Percentiles rank a stretch among this genome's conserved stretches.
Evolutionary conservation across 2,329 filamentous ascomycete genomes (phyloP).

Genomic region (Fusarium bulbicola): DNA sequence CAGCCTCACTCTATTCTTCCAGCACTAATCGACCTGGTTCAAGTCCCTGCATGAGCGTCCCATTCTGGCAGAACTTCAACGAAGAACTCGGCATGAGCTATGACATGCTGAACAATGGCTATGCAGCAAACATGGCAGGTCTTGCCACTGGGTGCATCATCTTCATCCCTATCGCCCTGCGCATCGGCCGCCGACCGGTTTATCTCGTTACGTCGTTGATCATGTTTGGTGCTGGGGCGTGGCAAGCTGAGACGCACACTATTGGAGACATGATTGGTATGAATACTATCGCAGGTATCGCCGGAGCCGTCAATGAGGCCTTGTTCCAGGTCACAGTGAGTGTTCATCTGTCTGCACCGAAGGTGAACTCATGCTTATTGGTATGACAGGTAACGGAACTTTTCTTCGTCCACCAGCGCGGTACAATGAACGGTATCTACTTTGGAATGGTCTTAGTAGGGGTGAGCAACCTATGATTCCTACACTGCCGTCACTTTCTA

Average conservation of each 20-base stretch:
- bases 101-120: slow-evolving; percentile 37
- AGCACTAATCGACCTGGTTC: not conserved
- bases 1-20: accelerated
- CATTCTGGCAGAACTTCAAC: slow-evolving; percentile 31
- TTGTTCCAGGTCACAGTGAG: slow-evolving; percentile 49
- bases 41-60: slow-evolving; percentile 30
- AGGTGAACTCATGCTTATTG: too few relatives aligned
- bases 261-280: slow-evolving; percentile 33
- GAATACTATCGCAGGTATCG: slow-evolving; percentile 45
- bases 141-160: slow-evolving; percentile 45
- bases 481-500: accelerated
- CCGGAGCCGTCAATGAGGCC: slow-evolving; percentile 50
- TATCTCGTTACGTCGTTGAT: slow-evolving; percentile 41
- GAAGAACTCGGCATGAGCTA: slow-evolving; percentile 33
- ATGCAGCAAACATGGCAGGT: slow-evolving; percentile 43
- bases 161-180: slow-evolving; percentile 46
- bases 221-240: slow-evolving; percentile 35
- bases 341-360: accelerated
- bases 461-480: not conserved
- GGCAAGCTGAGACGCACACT: slow-evolving; percentile 39
- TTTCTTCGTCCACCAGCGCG: slow-evolving; percentile 45
- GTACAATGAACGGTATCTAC: slow-evolving; percentile 42
- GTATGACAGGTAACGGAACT: slow-evolving; percentile 35
- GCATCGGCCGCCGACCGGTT: slow-evolving; percentile 44
- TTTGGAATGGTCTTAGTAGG: slow-evolving; percentile 28